These are phyloP conservation scores for Immersiporthe knoxdaviesiana DNA, from an alignment of 2,329 filamentous ascomycete genomes.

Conservation along the genomic window DNA sequence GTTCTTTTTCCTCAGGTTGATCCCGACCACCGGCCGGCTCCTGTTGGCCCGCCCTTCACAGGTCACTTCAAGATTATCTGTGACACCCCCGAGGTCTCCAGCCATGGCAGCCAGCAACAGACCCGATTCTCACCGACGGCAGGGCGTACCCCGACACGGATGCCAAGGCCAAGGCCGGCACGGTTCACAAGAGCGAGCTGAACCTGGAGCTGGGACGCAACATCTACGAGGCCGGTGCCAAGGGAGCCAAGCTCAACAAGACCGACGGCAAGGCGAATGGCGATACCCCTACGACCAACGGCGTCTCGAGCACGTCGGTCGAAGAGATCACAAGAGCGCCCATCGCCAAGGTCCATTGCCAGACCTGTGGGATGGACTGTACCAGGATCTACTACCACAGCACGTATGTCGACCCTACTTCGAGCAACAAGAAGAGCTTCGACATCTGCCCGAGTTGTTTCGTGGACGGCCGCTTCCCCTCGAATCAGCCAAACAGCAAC, in stretches of 20 bases:
- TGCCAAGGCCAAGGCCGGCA: conserved; percentile 66
- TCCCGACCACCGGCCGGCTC: conserved; percentile 90
- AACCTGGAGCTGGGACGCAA: conserved; percentile 94
- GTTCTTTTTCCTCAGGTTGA: conserved; percentile 69
- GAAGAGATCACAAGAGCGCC: conserved; percentile 69
- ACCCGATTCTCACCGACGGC: conserved; percentile 66
- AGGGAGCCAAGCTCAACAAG: conserved; percentile 72
- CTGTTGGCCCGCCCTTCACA: conserved; percentile 94
- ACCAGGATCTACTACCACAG: conserved; percentile 65
- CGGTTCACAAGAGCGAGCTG: conserved; percentile 74
- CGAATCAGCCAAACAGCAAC: conserved; percentile 75
- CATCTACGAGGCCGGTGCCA: conserved; percentile 90
- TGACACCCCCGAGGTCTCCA: conserved; percentile 92
- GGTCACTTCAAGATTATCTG: conserved; percentile 96
- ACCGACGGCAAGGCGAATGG: conserved; percentile 75
- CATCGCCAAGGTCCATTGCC: conserved; percentile 76
- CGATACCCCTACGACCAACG: conserved; percentile 70
- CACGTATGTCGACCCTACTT: conserved; percentile 51
- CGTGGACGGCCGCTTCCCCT: conserved; percentile 80
- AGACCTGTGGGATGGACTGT: conserved; percentile 91
- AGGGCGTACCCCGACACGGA: conserved; percentile 71
- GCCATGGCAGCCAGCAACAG: conserved; percentile 88
- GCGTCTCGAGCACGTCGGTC: conserved; percentile 51
- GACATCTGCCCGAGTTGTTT: conserved; percentile 93
- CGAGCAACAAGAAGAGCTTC: conserved; percentile 72